Percentiles rank a stretch among this genome's conserved stretches.
Evolutionary conservation across 345 rosid genomes (phyloP).

Genomic region (Eutrema heterophyllum): DNA sequence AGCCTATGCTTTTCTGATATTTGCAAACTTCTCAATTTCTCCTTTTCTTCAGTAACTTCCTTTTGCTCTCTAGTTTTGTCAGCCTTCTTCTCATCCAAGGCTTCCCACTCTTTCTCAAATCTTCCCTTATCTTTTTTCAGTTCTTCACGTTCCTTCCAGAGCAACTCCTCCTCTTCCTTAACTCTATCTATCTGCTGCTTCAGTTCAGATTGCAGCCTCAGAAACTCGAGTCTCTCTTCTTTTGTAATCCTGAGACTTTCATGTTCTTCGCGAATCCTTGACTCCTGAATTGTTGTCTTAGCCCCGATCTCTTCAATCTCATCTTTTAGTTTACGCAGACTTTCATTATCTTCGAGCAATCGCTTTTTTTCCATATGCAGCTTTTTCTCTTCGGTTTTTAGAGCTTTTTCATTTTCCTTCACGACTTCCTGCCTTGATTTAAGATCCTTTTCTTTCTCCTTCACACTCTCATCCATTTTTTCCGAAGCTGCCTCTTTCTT

Average conservation of each 20-base stretch:
- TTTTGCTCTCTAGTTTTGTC: constrained; percentile 40
- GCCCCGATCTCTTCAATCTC: constrained; percentile 61
- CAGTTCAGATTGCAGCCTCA: constrained; percentile 55
- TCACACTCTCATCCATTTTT: constrained; percentile 46
- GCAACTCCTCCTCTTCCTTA: constrained; percentile 50
- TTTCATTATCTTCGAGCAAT: constrained; percentile 49
- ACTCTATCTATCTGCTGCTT: constrained; percentile 57
- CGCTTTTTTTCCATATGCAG: constrained; percentile 49
- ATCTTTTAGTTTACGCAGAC: constrained; percentile 45
- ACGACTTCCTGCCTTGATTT: constrained; percentile 49
- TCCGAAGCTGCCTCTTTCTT: constrained; percentile 55
- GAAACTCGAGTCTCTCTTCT: constrained; percentile 66
- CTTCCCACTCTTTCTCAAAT: constrained; percentile 80
- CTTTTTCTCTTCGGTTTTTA: constrained; percentile 59
- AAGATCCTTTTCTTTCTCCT: constrained; percentile 72
- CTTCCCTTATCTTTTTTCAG: constrained; percentile 62
- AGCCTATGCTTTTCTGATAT: constrained; percentile 48
- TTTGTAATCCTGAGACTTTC: constrained; percentile 49
- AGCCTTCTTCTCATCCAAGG: constrained; percentile 62
- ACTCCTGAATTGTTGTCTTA: constrained; percentile 55
- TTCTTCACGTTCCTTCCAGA: constrained; percentile 59
- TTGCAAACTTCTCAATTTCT: constrained; percentile 38
- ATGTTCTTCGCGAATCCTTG: constrained; percentile 47
- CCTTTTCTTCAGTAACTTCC: constrained; percentile 46
- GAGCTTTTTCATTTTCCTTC: constrained; percentile 52